These are phyloP conservation scores for Tricholoma sp. DNA, from an alignment of 768 basidiomycete genomes.

Conservation along the genomic window DNA sequence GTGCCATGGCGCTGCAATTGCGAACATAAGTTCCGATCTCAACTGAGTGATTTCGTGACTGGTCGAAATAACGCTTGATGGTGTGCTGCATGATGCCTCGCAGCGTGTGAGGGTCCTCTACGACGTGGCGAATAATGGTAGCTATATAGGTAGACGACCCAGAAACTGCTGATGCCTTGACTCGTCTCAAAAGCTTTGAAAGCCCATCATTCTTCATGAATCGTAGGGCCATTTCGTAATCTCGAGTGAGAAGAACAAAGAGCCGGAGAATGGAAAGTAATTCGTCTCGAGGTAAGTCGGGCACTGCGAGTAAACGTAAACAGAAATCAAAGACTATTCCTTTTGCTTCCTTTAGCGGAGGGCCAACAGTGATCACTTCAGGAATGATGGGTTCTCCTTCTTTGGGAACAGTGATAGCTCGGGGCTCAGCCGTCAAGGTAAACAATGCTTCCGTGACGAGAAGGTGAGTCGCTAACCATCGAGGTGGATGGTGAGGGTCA, in stretches of 20 bases:
- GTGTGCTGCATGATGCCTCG: constrained; percentile 76
- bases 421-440: constrained; percentile 68
- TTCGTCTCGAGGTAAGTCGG: constrained; percentile 71
- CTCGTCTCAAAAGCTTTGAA: constrained; percentile 55
- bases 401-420: constrained; percentile 57
- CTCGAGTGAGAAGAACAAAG: constrained; percentile 79
- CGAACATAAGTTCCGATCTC: constrained; percentile 74
- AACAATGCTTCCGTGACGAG: constrained; percentile 84
- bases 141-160: constrained; percentile 81
- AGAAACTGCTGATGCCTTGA: constrained; percentile 54
- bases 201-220: constrained; percentile 70
- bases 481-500: constrained; percentile 60
- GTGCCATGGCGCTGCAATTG: constrained; percentile 69
- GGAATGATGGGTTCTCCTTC: constrained; percentile 58
- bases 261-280: constrained; percentile 77
- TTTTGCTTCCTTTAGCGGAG: constrained; percentile 56
- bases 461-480: constrained; percentile 84
- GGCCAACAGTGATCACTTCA: constrained; percentile 52
- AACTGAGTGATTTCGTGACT: constrained; percentile 58
- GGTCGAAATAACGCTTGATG: constrained; percentile 74
- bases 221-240: constrained; percentile 54
- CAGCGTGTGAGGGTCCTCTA: constrained; percentile 69
- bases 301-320: constrained; percentile 59
- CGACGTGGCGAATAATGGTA: constrained; percentile 86
- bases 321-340: constrained; percentile 71